Evolutionary conservation across 192 early-diverging fungal genomes (phyloP).

Genomic region (Glomus cerebriforme): DNA sequence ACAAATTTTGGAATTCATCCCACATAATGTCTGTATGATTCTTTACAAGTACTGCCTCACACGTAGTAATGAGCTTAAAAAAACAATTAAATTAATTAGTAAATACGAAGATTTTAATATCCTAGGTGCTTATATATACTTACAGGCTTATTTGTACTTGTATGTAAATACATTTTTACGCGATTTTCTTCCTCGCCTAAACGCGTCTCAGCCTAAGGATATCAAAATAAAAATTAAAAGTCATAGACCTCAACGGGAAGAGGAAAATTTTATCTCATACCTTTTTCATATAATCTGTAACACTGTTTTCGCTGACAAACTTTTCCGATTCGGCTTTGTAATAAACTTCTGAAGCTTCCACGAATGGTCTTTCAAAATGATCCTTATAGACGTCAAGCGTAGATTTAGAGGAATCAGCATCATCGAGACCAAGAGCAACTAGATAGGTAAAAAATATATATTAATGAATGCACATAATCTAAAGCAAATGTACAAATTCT

Average conservation of each 20-base stretch:
- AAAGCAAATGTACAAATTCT: constrained; percentile 27
- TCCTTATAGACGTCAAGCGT: constrained; percentile 87
- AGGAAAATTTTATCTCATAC: constrained; percentile 35
- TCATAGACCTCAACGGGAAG: neutral
- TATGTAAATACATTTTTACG: constrained; percentile 85
- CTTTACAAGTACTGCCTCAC: constrained; percentile 86
- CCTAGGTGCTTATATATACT: too few species aligned
- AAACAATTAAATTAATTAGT: neutral
- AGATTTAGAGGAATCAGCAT: constrained; percentile 73
- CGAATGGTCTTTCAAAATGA: constrained; percentile 87
- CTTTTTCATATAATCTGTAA: constrained; percentile 96
- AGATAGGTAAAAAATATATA: constrained; percentile 15
- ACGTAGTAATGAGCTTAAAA: constrained; percentile 68
- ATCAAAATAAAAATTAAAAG: neutral
- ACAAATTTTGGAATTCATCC: constrained; percentile 88
- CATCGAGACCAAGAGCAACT: constrained; percentile 84
- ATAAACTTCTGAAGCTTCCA: constrained; percentile 77
- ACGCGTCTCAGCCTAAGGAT: constrained; percentile 65
- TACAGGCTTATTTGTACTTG: constrained; percentile 69
- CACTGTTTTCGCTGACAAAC: constrained; percentile 86
- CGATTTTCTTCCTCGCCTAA: constrained; percentile 84
- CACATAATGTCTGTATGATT: constrained; percentile 80
- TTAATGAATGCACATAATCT: neutral
- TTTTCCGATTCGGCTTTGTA: constrained; percentile 89
- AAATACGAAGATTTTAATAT: too few species aligned